Conservation (phyloP, 1,284 basidiomycete species). For the Malassezia globosa region DNA sequence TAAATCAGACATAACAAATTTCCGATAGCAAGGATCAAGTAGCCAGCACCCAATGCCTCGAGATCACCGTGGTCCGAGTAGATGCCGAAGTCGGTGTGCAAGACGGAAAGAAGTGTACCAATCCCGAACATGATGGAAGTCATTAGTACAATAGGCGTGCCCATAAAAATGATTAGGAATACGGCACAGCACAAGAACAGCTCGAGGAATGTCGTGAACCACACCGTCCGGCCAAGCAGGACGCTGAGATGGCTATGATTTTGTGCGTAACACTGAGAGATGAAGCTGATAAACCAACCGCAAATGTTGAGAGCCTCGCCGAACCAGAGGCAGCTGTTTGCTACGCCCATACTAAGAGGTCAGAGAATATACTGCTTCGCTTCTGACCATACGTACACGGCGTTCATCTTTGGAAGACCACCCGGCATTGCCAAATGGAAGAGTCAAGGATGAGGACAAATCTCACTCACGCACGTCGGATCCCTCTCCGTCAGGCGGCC, state of each 20-base stretch:
- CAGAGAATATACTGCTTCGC: too few species aligned
- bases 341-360: too few species aligned
- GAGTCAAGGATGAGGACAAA: too few species aligned
- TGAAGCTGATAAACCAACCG: constrained; percentile 86
- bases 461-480: too few species aligned
- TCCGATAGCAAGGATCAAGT: constrained; percentile 79
- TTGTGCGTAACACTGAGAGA: constrained; percentile 53
- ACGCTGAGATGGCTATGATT: too few species aligned
- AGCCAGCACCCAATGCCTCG: constrained; percentile 73
- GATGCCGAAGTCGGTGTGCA: constrained; percentile 56
- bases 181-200: constrained; percentile 5
- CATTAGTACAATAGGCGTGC: too few species aligned
- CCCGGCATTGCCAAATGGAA: too few species aligned
- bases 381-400: too few species aligned
- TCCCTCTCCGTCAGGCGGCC: too few species aligned
- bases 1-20: constrained; percentile 82
- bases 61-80: constrained; percentile 21
- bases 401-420: too few species aligned
- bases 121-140: too few species aligned
- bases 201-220: constrained; percentile 64
- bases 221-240: constrained; percentile 55
- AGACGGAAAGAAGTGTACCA: constrained; percentile 65
- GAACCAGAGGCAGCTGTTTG: constrained; percentile 3
- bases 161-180: constrained; percentile 43
- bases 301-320: constrained; percentile 50